Base-by-base conservation (phyloP, 148 eudicot species). In the Rhododendron simsii region DNA sequence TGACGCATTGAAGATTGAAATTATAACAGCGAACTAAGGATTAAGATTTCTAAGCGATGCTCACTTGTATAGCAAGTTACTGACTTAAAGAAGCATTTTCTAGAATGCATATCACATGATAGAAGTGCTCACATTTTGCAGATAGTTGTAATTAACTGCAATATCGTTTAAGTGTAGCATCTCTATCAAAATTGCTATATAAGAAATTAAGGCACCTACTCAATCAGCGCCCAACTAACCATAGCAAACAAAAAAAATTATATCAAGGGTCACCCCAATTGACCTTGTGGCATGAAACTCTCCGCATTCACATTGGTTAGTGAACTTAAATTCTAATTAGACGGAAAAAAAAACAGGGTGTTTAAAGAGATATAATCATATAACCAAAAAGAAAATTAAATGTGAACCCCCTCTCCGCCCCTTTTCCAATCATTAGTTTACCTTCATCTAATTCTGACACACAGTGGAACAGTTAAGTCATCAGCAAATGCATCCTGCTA, bases 1-100 rank as follows among this genome's bases (percentile, higher is more conserved):
- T 92, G 59, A 75, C 35, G 37, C 61, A 82, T 30, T 69, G 59
- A 81, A 61, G 47, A 77, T 0, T 20, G 65, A 47, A 78, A 63
- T n/a, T 18, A 47, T 28, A 87, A 83, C 78, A 30, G 79, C 21
- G 47, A 35, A 48, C 15, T 53, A 73, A 35, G 18, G 44, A 47
- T 12, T 51, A 81, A 50, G 30, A 71, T 51, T n/a, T 74, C 57
- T 75, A 16, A 14, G 39, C 4, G 28, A 67, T 37, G 1, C 48
- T 33, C 35, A 8, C 55, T 48, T 47, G 35, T n/a, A 86, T 18
- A 26, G 57, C 76, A 18, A 28, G 41, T 13, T 50, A 2, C 9
- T 14, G 28, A 55, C 39, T 79, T 45, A 13, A 77, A 35, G 59
- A 37, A 41, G 13, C 74, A 57, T 37, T 18, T 10, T 82, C 28